Conservation (phyloP, 225 moss, liverwort and hornwort genomes). For the Physcomitrium patens region DNA sequence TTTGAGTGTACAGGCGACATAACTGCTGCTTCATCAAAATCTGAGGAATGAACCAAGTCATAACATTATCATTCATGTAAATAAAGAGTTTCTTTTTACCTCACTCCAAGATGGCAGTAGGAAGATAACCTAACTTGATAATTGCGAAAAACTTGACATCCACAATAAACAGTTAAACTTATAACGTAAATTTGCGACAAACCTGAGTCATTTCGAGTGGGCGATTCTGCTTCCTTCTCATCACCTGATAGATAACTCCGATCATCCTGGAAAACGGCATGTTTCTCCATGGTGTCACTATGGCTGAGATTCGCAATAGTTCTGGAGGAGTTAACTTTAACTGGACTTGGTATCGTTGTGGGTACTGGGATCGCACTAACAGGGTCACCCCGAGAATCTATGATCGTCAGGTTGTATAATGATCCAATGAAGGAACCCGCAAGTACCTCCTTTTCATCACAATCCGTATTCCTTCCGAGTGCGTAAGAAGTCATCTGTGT, state of each 20-base stretch:
- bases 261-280: not conserved
- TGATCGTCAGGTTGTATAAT: slow-evolving; percentile 2
- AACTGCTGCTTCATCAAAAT: not conserved
- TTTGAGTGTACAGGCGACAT: not conserved
- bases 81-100: not conserved
- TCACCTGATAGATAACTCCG: slow-evolving; percentile 2
- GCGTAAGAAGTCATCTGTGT: not conserved
- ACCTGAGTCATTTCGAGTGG: slow-evolving; percentile 4
- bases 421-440: not conserved
- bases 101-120: not conserved
- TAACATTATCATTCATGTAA: not conserved
- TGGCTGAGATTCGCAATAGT: not conserved
- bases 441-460: not conserved
- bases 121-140: not conserved
- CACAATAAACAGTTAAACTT: not conserved
- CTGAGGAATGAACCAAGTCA: slow-evolving; percentile 6
- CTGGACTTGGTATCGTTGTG: slow-evolving; percentile 1
- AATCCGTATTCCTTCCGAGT: slow-evolving; percentile 5
- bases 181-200: slow-evolving; percentile 10
- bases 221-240: not conserved
- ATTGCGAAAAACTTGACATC: not conserved
- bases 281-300: not conserved
- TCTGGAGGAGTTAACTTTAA: not conserved
- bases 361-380: slow-evolving; percentile 23
- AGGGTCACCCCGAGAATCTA: slow-evolving; percentile 11